phyloP scores from a whole-genome alignment of 257 asterid genomes.

The Schizonepeta tenuifolia region DNA sequence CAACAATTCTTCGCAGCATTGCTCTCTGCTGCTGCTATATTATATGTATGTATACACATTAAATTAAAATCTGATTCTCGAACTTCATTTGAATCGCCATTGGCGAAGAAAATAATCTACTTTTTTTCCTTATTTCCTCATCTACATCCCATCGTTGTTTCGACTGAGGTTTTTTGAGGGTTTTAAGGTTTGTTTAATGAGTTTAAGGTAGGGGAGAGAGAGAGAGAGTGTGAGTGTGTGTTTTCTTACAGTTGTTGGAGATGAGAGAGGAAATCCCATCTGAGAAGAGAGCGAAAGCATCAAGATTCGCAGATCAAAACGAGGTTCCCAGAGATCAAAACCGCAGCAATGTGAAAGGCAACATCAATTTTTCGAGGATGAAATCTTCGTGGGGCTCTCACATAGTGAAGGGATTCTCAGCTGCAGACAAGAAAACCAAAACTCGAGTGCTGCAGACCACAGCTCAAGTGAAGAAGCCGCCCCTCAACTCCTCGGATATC shows the following conservation, averaged over 20 bases:
- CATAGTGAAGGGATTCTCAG: conserved; percentile 81
- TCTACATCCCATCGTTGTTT: conserved; percentile 4
- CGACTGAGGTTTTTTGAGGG: background rate
- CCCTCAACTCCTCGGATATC: conserved; percentile 42
- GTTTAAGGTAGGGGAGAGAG: no score
- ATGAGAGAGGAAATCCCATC: conserved; percentile 72
- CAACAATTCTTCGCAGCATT: background rate
- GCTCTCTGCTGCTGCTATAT: background rate
- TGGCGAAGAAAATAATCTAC: conserved; percentile 18
- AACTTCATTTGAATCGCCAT: conserved; percentile 28
- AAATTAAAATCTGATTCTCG: conserved; percentile 17
- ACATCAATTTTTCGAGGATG: conserved; percentile 58
- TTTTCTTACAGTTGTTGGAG: conserved; percentile 20
- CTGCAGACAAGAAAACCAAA: conserved; percentile 73
- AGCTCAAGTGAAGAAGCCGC: conserved; percentile 57
- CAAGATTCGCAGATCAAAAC: conserved; percentile 72
- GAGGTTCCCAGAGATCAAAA: conserved; percentile 49
- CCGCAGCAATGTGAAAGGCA: conserved; percentile 50
- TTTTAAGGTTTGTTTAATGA: background rate
- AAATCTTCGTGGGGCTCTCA: conserved; percentile 92
- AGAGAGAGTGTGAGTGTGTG: background rate
- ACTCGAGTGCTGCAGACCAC: conserved; percentile 52
- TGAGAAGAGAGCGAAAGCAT: conserved; percentile 55
- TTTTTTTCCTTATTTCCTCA: background rate
- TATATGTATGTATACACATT: background rate